phyloP scores from a whole-genome alignment of 2,329 filamentous ascomycete genomes.

The Colletotrichum tamarilloi region DNA sequence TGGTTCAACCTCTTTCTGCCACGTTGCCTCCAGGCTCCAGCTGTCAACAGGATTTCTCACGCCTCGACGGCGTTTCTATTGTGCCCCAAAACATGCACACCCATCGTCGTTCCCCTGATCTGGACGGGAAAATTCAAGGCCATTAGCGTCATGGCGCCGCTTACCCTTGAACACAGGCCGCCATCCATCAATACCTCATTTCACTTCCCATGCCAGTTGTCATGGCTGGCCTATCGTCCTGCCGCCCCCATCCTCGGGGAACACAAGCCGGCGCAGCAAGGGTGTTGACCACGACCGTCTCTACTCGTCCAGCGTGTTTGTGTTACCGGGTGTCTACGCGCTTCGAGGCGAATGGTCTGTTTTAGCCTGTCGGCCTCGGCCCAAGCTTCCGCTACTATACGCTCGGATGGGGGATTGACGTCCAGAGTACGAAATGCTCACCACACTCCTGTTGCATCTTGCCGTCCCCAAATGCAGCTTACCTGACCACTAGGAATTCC shows the following conservation, averaged over 20 bases:
- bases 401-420: slow-evolving; percentile 6
- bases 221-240: slow-evolving; percentile 11
- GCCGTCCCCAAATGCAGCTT: not conserved
- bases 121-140: not conserved
- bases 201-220: slow-evolving; percentile 20
- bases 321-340: slow-evolving; percentile 11
- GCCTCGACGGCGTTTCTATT: slow-evolving; percentile 7
- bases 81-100: slow-evolving; percentile 11
- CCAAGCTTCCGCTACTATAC: not conserved
- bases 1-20: slow-evolving; percentile 3
- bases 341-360: slow-evolving; percentile 4
- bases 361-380: slow-evolving; percentile 18
- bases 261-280: not conserved
- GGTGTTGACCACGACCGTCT: not conserved
- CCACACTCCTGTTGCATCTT: not conserved
- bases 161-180: not conserved
- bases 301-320: slow-evolving; percentile 1
- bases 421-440: not conserved
- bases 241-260: not conserved
- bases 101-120: not conserved
- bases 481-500: slow-evolving; percentile 3
- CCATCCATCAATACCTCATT: slow-evolving; percentile 25
- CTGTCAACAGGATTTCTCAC: slow-evolving; percentile 3
- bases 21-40: slow-evolving; percentile 6
- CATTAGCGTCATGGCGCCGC: slow-evolving; percentile 18